These are phyloP conservation scores for Plasmodium gonderi DNA, from an alignment of 169 alveolate genomes.

Conservation along the genomic window DNA sequence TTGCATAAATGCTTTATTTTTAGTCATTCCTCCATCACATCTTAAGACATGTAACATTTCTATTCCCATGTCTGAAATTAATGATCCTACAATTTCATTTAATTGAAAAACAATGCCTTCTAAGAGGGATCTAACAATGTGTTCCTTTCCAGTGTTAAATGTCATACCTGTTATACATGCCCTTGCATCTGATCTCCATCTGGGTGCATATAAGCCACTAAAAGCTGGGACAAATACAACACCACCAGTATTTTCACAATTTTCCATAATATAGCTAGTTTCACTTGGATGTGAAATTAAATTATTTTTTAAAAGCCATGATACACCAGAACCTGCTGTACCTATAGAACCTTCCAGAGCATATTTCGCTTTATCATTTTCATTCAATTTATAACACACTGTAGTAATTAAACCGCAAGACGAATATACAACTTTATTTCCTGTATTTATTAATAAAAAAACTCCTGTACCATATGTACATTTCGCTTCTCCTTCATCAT, in stretches of 20 bases:
- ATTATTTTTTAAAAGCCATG: conserved; percentile 89
- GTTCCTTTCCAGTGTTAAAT: conserved; percentile 88
- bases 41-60: conserved; percentile 82
- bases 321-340: conserved; percentile 93
- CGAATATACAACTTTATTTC: conserved; percentile 85
- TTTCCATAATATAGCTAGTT: conserved; percentile 78
- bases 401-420: conserved; percentile 92
- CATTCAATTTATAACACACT: conserved; percentile 89
- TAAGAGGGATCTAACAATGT: conserved; percentile 90
- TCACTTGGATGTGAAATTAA: conserved; percentile 80
- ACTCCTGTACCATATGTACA: conserved; percentile 97
- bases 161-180: conserved; percentile 93
- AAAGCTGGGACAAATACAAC: conserved; percentile 95
- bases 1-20: conserved; percentile 87
- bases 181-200: conserved; percentile 94
- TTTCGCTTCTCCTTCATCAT: conserved; percentile 89
- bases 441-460: conserved; percentile 92
- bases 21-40: conserved; percentile 94
- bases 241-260: conserved; percentile 89
- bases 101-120: conserved; percentile 92
- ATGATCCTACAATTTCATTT: conserved; percentile 83
- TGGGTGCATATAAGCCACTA: conserved; percentile 95
- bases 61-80: conserved; percentile 76
- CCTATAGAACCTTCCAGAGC: conserved; percentile 97
- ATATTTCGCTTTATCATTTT: conserved; percentile 82